These are phyloP conservation scores for Aspergillus tanneri DNA, from an alignment of 2,329 filamentous ascomycete genomes.

Conservation along the genomic window DNA sequence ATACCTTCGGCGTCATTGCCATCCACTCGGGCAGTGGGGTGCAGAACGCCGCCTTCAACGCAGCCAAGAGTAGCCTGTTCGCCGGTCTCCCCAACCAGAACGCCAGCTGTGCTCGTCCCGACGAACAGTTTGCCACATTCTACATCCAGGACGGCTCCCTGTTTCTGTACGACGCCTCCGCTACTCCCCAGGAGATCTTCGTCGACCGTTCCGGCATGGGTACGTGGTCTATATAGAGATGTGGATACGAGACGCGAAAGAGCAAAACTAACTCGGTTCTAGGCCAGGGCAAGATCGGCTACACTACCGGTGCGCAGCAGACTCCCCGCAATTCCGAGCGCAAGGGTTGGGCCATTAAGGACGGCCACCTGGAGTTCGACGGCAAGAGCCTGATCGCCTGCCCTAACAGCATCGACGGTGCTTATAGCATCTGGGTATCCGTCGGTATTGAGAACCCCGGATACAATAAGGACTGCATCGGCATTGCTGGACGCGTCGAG, in stretches of 20 bases:
- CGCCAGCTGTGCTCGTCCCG: constrained; percentile 48
- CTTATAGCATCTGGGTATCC: constrained; percentile 41
- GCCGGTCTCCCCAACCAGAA: constrained; percentile 48
- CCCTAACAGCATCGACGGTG: constrained; percentile 46
- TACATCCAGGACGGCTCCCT: constrained; percentile 49
- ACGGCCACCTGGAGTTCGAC: constrained; percentile 49
- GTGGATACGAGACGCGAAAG: no score
- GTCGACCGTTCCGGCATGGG: constrained; percentile 61
- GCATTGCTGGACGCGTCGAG: constrained; percentile 31
- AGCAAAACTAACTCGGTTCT: constrained; percentile 10
- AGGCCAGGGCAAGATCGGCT: constrained; percentile 57
- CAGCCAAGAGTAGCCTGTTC: constrained; percentile 46
- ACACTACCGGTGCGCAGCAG: constrained; percentile 48
- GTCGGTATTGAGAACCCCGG: constrained; percentile 30
- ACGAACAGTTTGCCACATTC: constrained; percentile 52
- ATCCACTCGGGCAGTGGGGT: constrained; percentile 52
- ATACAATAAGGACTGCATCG: constrained; percentile 36
- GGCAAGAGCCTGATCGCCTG: constrained; percentile 53
- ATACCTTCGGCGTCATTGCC: constrained; percentile 52
- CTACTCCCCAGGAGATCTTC: constrained; percentile 51
- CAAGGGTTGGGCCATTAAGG: constrained; percentile 50
- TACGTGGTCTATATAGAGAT: constrained; percentile 29
- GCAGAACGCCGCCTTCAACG: constrained; percentile 50
- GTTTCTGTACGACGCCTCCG: constrained; percentile 49
- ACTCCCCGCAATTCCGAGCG: constrained; percentile 47